Base-by-base conservation (phyloP, 768 basidiomycete genomes). In the Leucosporidium scottii region DNA sequence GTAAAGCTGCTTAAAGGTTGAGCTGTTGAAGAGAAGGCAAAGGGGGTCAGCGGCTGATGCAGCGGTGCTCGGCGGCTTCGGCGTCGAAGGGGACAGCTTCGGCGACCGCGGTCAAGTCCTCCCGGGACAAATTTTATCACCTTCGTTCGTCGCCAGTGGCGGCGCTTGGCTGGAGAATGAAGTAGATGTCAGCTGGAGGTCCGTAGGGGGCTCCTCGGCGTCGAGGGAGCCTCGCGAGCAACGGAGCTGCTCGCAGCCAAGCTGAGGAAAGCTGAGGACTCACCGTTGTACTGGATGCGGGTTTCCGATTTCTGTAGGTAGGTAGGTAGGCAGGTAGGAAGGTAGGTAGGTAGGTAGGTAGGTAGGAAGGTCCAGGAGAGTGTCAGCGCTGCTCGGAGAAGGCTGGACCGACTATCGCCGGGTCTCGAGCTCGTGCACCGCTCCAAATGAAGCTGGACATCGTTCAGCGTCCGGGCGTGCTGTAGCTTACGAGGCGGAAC, bases 141-240 rank as follows among this genome's bases (percentile, higher is more conserved):
- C 85, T 98, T 98, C 72, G 94, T 98, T 81, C 94, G 88, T 79
- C 94, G 85, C 94, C 94, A 99, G 84, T 99, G 94, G 79, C 94
- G 89, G 75, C 94, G 85, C 84, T 97, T 97, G 73, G 73, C n/a
- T n/a, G n/a, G n/a, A n/a, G n/a, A n/a, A n/a, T n/a, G n/a, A n/a
- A n/a, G n/a, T n/a, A n/a, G n/a, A n/a, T n/a, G n/a, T n/a, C n/a
- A n/a, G n/a, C n/a, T n/a, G n/a, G n/a, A n/a, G n/a, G n/a, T n/a
- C n/a, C n/a, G n/a, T n/a, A n/a, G n/a, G n/a, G n/a, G n/a, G n/a
- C n/a, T n/a, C n/a, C n/a, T n/a, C n/a, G n/a, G n/a, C n/a, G n/a
- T n/a, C n/a, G n/a, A n/a, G n/a, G n/a, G n/a, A n/a, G n/a, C n/a
- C n/a, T n/a, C n/a, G n/a, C n/a, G n/a, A n/a, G n/a, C n/a, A n/a